Conservation (phyloP, 2,329 filamentous ascomycete genomes). For the Macroventuria anomochaeta region DNA sequence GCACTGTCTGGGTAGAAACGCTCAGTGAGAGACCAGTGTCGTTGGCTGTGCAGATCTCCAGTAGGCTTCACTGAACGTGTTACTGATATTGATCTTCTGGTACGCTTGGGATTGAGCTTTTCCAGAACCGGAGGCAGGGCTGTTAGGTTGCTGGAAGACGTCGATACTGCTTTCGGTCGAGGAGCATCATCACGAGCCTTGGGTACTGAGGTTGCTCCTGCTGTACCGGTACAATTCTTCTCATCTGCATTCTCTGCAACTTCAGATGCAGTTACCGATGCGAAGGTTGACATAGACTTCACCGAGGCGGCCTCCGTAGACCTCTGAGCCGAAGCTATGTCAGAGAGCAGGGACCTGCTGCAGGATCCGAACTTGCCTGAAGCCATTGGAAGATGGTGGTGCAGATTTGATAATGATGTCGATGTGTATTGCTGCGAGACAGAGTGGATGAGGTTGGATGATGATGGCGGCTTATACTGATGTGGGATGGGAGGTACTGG, state of each 20-base stretch:
- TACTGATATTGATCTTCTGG: background rate
- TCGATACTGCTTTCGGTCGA: background rate
- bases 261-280: background rate
- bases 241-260: background rate
- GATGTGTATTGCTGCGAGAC: background rate
- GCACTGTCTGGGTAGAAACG: constrained; percentile 19
- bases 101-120: background rate
- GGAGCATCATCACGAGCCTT: background rate
- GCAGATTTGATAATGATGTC: background rate
- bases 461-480: constrained; percentile 27
- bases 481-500: constrained; percentile 37
- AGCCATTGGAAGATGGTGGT: background rate
- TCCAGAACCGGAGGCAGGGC: background rate
- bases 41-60: background rate
- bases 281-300: background rate
- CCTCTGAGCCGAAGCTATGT: constrained; percentile 1
- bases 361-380: background rate
- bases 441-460: constrained; percentile 15
- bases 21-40: constrained; percentile 18
- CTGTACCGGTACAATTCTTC: too few relatives aligned
- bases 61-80: background rate
- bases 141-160: background rate
- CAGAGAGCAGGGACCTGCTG: background rate
- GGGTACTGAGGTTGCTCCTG: background rate
- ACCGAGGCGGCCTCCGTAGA: background rate